A percentile compares a stretch with the other conserved stretches of the same genome.
Evolutionary conservation across 2,329 filamentous ascomycete genomes (phyloP).

Genomic region (Pezicula neosporulosa): DNA sequence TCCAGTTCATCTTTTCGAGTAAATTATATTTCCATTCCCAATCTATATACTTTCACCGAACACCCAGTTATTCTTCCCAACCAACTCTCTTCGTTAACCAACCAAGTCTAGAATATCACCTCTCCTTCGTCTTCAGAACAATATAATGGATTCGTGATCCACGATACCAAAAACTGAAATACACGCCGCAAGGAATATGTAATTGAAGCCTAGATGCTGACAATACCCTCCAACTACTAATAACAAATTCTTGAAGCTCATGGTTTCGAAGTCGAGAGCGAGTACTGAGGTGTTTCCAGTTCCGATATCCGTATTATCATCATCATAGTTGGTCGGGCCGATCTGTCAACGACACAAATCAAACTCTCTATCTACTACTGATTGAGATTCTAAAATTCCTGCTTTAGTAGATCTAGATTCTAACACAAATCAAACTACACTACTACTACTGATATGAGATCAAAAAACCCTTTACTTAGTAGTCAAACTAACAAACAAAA

Average conservation of each 20-base stretch:
- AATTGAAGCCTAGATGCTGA: neutral
- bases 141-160: conserved; percentile 57
- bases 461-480: no score
- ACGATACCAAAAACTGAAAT: conserved; percentile 21
- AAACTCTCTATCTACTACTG: no score
- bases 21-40: neutral
- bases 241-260: conserved; percentile 83
- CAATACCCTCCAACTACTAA: conserved; percentile 34
- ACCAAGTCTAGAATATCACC: conserved; percentile 2
- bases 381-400: no score
- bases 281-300: conserved; percentile 73
- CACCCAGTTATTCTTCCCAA: neutral
- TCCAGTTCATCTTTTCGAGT: no score
- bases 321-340: conserved; percentile 51
- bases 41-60: neutral
- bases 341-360: conserved; percentile 7
- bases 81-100: neutral
- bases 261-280: conserved; percentile 84
- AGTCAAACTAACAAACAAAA: no score
- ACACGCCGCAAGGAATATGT: conserved; percentile 21
- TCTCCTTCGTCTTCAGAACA: conserved; percentile 45
- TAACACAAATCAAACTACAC: no score
- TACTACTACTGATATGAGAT: no score
- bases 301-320: conserved; percentile 71
- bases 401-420: no score